Evolutionary conservation across 257 asterid genomes (phyloP).

Genomic region (Ballota nigra): DNA sequence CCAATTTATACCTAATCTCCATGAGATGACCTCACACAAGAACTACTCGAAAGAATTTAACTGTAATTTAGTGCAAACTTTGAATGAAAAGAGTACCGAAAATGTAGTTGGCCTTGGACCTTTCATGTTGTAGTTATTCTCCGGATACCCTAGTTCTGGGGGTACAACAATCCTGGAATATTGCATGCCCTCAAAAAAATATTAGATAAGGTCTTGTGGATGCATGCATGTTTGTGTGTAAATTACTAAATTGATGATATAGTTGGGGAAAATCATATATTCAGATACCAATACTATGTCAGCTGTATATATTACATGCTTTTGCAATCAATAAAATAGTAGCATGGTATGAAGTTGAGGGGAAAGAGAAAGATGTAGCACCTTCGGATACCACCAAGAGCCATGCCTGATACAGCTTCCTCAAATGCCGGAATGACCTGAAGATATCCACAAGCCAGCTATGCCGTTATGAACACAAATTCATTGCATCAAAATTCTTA

Average conservation of each 20-base stretch:
- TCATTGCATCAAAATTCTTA: too few species aligned
- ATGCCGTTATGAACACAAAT: conserved; percentile 17
- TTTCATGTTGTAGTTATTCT: conserved; percentile 85
- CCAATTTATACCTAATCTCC: too few species aligned
- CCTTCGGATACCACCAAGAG: conserved; percentile 93
- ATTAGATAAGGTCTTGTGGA: conserved; percentile 6
- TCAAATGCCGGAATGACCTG: conserved; percentile 98
- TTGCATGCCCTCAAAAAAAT: conserved; percentile 12
- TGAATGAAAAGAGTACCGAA: conserved; percentile 55
- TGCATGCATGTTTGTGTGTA: background rate
- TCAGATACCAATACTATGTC: background rate
- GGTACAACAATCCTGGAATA: conserved; percentile 80
- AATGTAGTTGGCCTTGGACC: conserved; percentile 97
- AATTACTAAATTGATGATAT: background rate
- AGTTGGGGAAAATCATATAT: background rate
- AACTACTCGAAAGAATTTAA: too few species aligned
- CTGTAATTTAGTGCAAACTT: background rate
- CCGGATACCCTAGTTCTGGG: conserved; percentile 96
- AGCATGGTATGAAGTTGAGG: background rate
- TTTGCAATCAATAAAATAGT: background rate
- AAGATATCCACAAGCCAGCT: conserved; percentile 31
- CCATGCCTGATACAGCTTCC: conserved; percentile 93
- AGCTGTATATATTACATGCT: background rate
- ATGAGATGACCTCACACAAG: too few species aligned
- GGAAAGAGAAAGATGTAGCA: conserved; percentile 20